Base-by-base conservation (phyloP, 2,329 filamentous ascomycete species). In the Fusarium sp. region DNA sequence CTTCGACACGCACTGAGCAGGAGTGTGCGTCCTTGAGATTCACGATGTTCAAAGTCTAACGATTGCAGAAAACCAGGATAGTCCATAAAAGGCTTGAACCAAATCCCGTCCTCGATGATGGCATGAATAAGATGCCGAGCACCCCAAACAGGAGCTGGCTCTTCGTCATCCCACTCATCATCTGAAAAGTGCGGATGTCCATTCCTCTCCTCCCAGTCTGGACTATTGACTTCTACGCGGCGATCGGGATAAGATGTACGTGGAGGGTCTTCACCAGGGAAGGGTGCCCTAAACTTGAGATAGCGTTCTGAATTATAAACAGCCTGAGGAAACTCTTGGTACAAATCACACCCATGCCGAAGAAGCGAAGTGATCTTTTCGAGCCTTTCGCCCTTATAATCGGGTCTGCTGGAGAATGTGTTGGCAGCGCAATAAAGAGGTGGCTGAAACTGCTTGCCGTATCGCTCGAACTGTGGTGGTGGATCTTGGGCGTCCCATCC, bases 21-120 rank as follows among this genome's bases (percentile, higher is more conserved):
- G 4, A 33, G 28, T 18, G 47, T 49, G 3, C 47, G 47, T 3
- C 47, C 47, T n/a, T 49, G 28, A 1, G 47, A 22, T n/a, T 49
- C 47, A n/a, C 47, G 47, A 33, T 49, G 22, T 9, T 33, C 28
- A 13, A 49, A 28, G 3, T n/a, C 22, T 5, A 49, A 7, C 2
- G 47, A 49, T 7, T 13, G 15, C 0, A 49, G 22, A 18, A 49
- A n/a, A 1, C 47, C 22, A 0, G 22, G 28, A 49, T 33, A 49
- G 11, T 33, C 28, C 2, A 49, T 33, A 0, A 49, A 18, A 1
- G 28, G 47, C 15, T 33, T 49, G 0, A 33, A 2, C 7, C 14
- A 49, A n/a, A 9, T 5, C 4, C 28, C 47, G 1, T 33, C 47
- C 11, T 49, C 47, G 3, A 33, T 33, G 10, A 49, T 33, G 1